Conservation (phyloP, 495 filamentous ascomycete species). For the Talaromyces nanjingensis region DNA sequence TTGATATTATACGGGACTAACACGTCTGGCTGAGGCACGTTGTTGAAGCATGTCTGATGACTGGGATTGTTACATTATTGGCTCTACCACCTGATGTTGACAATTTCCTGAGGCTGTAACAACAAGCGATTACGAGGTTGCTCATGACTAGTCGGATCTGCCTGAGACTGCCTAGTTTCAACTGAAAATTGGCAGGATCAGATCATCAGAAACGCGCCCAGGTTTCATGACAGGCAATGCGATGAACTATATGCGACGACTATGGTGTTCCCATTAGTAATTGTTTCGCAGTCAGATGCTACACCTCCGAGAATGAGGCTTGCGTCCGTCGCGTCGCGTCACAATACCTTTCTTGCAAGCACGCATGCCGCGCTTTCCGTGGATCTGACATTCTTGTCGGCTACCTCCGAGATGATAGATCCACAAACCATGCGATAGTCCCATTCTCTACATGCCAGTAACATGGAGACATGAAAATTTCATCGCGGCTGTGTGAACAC, state of each 20-base stretch:
- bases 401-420: background rate
- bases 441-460: background rate
- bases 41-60: background rate
- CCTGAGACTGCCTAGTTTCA: background rate
- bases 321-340: background rate
- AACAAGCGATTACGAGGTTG: too few species aligned
- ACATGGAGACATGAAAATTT: background rate
- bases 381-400: slow-evolving; percentile 1
- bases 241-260: background rate
- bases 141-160: background rate
- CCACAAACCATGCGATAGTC: background rate
- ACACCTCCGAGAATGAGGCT: background rate
- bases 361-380: background rate
- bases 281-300: background rate
- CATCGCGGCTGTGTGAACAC: background rate
- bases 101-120: background rate
- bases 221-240: background rate
- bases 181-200: too few species aligned
- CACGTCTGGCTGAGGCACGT: background rate
- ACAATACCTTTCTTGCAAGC: too few species aligned
- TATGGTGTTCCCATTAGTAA: background rate
- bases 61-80: background rate
- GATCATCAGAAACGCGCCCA: too few species aligned
- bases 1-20: background rate
- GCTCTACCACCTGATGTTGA: background rate